Evolutionary conservation across 371 early-diverging fungal species (phyloP), one percentile per base, ranked within the genome.

Genomic region (Mucor indicus): DNA sequence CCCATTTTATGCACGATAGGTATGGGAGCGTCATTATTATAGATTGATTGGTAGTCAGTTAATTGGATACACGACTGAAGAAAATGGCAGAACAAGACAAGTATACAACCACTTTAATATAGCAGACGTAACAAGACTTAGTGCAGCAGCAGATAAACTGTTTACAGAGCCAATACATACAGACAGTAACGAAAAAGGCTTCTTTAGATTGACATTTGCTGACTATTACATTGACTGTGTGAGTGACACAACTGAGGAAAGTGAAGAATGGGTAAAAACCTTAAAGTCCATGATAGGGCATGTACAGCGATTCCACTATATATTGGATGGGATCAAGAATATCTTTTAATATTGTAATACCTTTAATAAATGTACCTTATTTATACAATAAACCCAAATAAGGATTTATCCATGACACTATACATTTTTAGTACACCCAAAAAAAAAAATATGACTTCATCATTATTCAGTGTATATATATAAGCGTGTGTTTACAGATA

Each of bases 261-360:
- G 69, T 39, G 74, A 73, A 38, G 67, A 62, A 29, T 73, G 74
- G 74, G 69, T 73, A 13, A 64, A 55, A 30, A 58, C 64, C 7
- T 39, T 73, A 4, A 61, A 61, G 35, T 62, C 74, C 3, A 73
- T 73, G 74, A 69, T 73, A 24, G 74, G 74, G 7, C 44, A 67
- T 15, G 64, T 73, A 4, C 35, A n/a, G n/a, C n/a, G n/a, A n/a
- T n/a, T n/a, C n/a, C n/a, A n/a, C n/a, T n/a, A n/a, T n/a, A n/a
- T n/a, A n/a, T n/a, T n/a, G n/a, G n/a, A n/a, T n/a, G n/a, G n/a
- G n/a, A n/a, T n/a, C n/a, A n/a, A n/a, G n/a, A n/a, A n/a, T n/a
- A n/a, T n/a, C n/a, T n/a, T n/a, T n/a, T n/a, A n/a, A n/a, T n/a
- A n/a, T n/a, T n/a, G n/a, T n/a, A n/a, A n/a, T n/a, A n/a, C n/a